A percentile compares a stretch with the other conserved stretches of the same genome.
Evolutionary conservation across 225 moss, liverwort and hornwort species (phyloP).

Genomic region (Polytrichum commune): DNA sequence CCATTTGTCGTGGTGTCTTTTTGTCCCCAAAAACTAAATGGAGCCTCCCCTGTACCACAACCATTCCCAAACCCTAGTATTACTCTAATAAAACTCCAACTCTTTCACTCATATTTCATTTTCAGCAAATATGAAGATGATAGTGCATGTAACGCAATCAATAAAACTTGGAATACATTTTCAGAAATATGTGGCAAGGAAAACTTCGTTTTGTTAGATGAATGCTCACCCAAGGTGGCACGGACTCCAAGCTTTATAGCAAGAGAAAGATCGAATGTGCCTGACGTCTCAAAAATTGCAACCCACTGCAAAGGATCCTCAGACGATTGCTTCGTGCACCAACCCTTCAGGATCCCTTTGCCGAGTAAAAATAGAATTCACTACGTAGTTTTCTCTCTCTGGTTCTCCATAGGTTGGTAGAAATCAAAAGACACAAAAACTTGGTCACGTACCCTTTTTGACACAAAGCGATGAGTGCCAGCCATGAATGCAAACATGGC

Average conservation of each 20-base stretch:
- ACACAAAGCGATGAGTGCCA: constrained; percentile 50
- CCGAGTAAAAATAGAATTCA: constrained; percentile 60
- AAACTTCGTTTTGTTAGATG: no score
- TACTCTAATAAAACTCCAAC: not conserved
- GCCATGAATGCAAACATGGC: no score
- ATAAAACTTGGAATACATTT: no score
- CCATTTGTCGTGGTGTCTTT: constrained; percentile 96
- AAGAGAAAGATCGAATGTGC: constrained; percentile 77
- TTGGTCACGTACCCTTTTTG: constrained; percentile 55
- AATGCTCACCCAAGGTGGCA: constrained; percentile 53
- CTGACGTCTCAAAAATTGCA: constrained; percentile 66
- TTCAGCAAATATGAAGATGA: not conserved
- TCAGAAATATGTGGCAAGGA: no score
- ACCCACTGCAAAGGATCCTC: constrained; percentile 47
- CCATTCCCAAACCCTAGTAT: not conserved
- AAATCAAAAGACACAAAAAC: constrained; percentile 69
- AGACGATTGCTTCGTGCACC: constrained; percentile 36
- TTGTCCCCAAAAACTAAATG: constrained; percentile 68
- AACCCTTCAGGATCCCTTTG: constrained; percentile 70
- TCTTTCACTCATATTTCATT: not conserved
- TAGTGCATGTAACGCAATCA: no score
- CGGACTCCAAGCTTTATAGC: constrained; percentile 93
- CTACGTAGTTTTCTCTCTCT: constrained; percentile 66
- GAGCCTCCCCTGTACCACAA: constrained; percentile 67
- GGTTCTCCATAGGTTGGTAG: constrained; percentile 57